phyloP scores from a whole-genome alignment of 2,329 filamentous ascomycete genomes.

The Aspergillus sp. region DNA sequence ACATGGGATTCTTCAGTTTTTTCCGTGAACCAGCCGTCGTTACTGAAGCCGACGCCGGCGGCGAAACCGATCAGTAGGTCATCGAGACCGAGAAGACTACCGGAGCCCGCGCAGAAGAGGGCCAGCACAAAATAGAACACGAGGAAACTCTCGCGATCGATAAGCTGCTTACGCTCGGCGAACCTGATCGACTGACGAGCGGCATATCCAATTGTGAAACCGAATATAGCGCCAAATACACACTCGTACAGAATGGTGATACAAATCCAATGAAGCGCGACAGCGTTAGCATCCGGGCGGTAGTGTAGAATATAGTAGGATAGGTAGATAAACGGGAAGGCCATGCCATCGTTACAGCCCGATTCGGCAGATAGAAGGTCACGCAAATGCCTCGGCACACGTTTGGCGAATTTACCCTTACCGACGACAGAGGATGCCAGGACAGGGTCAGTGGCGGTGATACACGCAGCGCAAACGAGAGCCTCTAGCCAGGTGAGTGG shows the following conservation, averaged over 20 bases:
- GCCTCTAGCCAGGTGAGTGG: slow-evolving; percentile 85
- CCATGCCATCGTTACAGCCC: slow-evolving; percentile 99
- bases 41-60: slow-evolving; percentile 96
- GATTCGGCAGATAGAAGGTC: slow-evolving; percentile 95
- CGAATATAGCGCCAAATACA: slow-evolving; percentile 85
- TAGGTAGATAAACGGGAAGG: slow-evolving; percentile 95
- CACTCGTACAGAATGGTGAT: slow-evolving; percentile 93
- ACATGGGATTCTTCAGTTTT: slow-evolving; percentile 99
- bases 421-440: slow-evolving; percentile 96
- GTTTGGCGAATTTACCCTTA: slow-evolving; percentile 97
- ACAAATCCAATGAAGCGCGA: slow-evolving; percentile 84
- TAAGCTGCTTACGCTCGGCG: slow-evolving; percentile 79
- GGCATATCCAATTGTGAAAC: slow-evolving; percentile 82
- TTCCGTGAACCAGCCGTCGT: slow-evolving; percentile 97
- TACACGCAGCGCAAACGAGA: slow-evolving; percentile 83
- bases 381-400: slow-evolving; percentile 94
- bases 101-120: slow-evolving; percentile 91
- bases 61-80: slow-evolving; percentile 93
- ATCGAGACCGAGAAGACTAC: slow-evolving; percentile 86
- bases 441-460: slow-evolving; percentile 96
- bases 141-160: slow-evolving; percentile 94
- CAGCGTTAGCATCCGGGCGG: slow-evolving; percentile 64
- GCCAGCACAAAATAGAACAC: slow-evolving; percentile 98
- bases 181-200: slow-evolving; percentile 87
- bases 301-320: slow-evolving; percentile 87